Evolutionary conservation across 225 moss, liverwort and hornwort species (phyloP).

Genomic region (Marchantia paleacea): DNA sequence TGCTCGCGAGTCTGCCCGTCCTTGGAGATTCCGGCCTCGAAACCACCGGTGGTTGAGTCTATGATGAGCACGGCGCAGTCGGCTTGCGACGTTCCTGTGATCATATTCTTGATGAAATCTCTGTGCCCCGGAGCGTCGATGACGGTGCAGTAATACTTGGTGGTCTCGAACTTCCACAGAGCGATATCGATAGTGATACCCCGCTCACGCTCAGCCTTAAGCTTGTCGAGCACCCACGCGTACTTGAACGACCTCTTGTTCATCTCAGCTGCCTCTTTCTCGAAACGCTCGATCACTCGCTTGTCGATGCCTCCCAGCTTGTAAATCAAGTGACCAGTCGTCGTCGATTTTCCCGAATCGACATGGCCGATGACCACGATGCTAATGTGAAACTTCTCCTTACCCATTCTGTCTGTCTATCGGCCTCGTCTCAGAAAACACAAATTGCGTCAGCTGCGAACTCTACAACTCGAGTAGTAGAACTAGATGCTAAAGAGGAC

Average conservation of each 20-base stretch:
- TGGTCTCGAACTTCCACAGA: constrained; percentile 63
- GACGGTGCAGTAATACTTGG: constrained; percentile 62
- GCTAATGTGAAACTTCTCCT: constrained; percentile 67
- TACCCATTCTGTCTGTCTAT: constrained; percentile 41
- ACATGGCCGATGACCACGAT: constrained; percentile 76
- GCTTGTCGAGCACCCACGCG: constrained; percentile 68
- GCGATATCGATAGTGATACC: constrained; percentile 68
- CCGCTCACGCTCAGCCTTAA: constrained; percentile 68
- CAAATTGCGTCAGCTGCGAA: no score
- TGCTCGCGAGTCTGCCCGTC: constrained; percentile 79
- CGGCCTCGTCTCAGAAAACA: background rate
- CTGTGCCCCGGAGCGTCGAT: constrained; percentile 63
- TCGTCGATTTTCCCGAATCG: constrained; percentile 72
- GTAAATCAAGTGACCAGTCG: constrained; percentile 63
- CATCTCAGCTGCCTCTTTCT: constrained; percentile 71
- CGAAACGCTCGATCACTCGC: constrained; percentile 68
- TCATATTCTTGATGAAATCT: constrained; percentile 78
- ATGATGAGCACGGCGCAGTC: constrained; percentile 68
- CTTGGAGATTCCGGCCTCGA: constrained; percentile 65
- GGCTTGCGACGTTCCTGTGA: constrained; percentile 63
- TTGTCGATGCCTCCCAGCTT: constrained; percentile 65
- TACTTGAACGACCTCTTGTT: constrained; percentile 78
- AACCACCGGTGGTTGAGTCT: constrained; percentile 67
- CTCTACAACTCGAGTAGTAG: no score
- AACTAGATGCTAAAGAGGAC: no score